These are phyloP conservation scores for Tulasnella sp. DNA, from an alignment of 768 basidiomycete species.

Conservation along the genomic window DNA sequence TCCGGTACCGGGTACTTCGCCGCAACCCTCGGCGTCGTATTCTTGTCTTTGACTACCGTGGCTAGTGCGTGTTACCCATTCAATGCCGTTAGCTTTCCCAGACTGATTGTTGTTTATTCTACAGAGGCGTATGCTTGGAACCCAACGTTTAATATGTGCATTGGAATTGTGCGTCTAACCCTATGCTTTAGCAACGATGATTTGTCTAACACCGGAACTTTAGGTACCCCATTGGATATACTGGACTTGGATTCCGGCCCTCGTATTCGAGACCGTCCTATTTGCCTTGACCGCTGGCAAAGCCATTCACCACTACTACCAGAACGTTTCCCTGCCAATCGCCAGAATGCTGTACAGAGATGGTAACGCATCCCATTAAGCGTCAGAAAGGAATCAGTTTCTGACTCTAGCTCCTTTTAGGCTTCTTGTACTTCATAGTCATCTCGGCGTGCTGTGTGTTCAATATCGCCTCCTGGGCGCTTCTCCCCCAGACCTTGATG, in stretches of 20 bases:
- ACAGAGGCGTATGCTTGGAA: neutral
- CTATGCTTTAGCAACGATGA: neutral
- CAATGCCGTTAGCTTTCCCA: neutral
- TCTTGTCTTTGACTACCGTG: neutral
- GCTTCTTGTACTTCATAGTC: conserved; percentile 3
- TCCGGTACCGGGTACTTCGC: neutral
- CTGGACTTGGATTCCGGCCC: conserved; percentile 6
- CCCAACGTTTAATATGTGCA: conserved; percentile 2
- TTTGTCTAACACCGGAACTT: neutral
- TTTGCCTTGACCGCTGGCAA: neutral
- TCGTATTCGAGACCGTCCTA: neutral
- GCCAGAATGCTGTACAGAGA: conserved; percentile 7
- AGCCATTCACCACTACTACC: neutral
- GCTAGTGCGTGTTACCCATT: neutral
- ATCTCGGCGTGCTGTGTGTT: conserved; percentile 1
- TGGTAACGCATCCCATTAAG: neutral
- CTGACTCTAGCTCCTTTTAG: neutral
- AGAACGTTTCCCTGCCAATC: neutral
- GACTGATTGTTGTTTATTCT: neutral
- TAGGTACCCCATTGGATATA: neutral
- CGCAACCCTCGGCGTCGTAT: neutral
- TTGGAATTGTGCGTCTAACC: conserved; percentile 1
- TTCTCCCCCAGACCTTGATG: neutral
- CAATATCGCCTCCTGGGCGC: conserved; percentile 8
- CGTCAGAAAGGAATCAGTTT: neutral